Percentiles rank a stretch among this genome's conserved stretches.
Evolutionary conservation across 2,329 filamentous ascomycete genomes (phyloP).

Genomic region (Metarhizium sp.): DNA sequence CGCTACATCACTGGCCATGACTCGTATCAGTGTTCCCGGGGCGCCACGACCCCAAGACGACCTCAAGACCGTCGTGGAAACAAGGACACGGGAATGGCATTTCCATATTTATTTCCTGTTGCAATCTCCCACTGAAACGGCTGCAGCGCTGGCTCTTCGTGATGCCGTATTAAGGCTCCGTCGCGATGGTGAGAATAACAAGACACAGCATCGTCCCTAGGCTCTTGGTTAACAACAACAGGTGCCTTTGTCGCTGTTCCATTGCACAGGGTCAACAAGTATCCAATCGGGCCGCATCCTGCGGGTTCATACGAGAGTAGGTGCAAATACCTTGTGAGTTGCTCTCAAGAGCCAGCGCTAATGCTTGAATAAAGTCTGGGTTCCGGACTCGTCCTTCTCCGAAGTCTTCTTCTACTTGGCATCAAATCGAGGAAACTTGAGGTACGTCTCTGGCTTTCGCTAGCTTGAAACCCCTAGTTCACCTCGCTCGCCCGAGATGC

Average conservation of each 20-base stretch:
- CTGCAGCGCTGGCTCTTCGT: slow-evolving; percentile 22
- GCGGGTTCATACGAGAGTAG: slow-evolving; percentile 25
- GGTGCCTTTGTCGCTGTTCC: slow-evolving; percentile 25
- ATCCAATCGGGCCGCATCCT: slow-evolving; percentile 23
- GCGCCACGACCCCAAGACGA: slow-evolving; percentile 15
- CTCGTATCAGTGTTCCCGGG: slow-evolving; percentile 8
- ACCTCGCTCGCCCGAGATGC: neutral
- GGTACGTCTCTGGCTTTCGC: slow-evolving; percentile 8
- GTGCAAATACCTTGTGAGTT: slow-evolving; percentile 1
- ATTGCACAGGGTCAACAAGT: slow-evolving; percentile 20
- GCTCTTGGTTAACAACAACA: slow-evolving; percentile 5
- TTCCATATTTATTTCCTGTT: slow-evolving; percentile 25
- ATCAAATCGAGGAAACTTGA: slow-evolving; percentile 20
- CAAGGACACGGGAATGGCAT: slow-evolving; percentile 21
- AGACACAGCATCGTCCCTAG: neutral
- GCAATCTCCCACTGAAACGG: slow-evolving; percentile 20
- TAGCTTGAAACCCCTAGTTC: neutral
- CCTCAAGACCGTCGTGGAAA: slow-evolving; percentile 19
- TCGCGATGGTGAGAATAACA: slow-evolving; percentile 16
- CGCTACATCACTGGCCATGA: slow-evolving; percentile 2
- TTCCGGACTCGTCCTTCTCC: slow-evolving; percentile 24
- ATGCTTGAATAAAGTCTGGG: slow-evolving; percentile 17
- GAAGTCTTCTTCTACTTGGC: slow-evolving; percentile 25
- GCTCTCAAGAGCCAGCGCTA: neutral
- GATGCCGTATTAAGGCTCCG: slow-evolving; percentile 22